phyloP scores from a whole-genome alignment of 2,329 filamentous ascomycete genomes.

The Elsinoe fawcettii region DNA sequence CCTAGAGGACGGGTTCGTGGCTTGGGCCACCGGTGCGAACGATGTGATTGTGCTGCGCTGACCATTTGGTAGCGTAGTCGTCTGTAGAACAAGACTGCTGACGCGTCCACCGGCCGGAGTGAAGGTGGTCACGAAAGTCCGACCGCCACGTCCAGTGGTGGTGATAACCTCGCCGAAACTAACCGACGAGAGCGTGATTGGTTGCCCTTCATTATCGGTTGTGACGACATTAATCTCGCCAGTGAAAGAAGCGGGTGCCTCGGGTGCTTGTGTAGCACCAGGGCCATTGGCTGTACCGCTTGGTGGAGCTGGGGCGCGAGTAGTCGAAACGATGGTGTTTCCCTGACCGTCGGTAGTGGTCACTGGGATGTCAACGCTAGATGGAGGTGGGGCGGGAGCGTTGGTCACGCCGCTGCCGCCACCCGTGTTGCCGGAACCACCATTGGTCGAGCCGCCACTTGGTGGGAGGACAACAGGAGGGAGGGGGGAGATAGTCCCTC shows the following conservation, averaged over 20 bases:
- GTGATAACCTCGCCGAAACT: conserved; percentile 36
- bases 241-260: conserved; percentile 32
- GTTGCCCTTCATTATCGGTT: conserved; percentile 34
- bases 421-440: conserved; percentile 26
- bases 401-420: conserved; percentile 31
- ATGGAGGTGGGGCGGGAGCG: conserved; percentile 18
- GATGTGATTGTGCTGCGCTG: conserved; percentile 36
- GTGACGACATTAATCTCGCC: conserved; percentile 28
- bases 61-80: conserved; percentile 30
- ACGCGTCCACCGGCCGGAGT: conserved; percentile 38
- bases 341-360: conserved; percentile 28
- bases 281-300: conserved; percentile 21
- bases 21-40: conserved; percentile 35
- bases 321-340: conserved; percentile 27
- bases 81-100: conserved; percentile 33
- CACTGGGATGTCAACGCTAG: conserved; percentile 25
- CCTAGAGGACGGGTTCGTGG: conserved; percentile 16
- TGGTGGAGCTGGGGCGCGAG: conserved; percentile 29
- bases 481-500: conserved; percentile 15
- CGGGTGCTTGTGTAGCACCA: conserved; percentile 33
- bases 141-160: conserved; percentile 34
- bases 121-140: conserved; percentile 40
- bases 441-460: conserved; percentile 33
- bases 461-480: conserved; percentile 34
- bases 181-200: conserved; percentile 29